Evolutionary conservation across 441 rosid genomes (phyloP).

Genomic region (Populus hybrid): DNA sequence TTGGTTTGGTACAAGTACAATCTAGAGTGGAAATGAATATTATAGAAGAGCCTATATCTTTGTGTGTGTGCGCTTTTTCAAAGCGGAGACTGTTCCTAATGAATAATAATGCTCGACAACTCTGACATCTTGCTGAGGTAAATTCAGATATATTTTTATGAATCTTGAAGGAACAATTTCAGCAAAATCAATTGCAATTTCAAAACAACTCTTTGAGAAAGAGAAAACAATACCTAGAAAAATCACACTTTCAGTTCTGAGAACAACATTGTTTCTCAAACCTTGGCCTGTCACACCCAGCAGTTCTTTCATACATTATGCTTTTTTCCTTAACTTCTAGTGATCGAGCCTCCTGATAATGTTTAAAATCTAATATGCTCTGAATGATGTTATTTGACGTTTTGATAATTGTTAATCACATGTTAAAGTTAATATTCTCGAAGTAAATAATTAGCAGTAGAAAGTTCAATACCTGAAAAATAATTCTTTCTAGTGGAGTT

Average conservation of each 20-base stretch:
- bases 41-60: not conserved
- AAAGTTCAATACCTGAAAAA: no score
- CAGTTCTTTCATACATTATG: not conserved
- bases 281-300: not conserved
- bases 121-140: not conserved
- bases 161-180: not conserved
- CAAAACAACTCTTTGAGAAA: not conserved
- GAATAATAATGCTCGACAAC: not conserved
- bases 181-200: not conserved
- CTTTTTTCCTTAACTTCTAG: not conserved
- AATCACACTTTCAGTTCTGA: no score
- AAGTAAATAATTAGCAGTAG: no score
- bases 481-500: no score
- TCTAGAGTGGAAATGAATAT: not conserved
- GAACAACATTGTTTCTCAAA: not conserved
- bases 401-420: not conserved
- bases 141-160: not conserved
- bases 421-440: no score
- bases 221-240: not conserved
- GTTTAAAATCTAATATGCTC: not conserved
- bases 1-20: constrained; percentile 5
- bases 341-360: not conserved
- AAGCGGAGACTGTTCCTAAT: not conserved
- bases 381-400: no score
- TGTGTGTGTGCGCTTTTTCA: not conserved